These are phyloP conservation scores for Fusarium nelsonii DNA, from an alignment of 2,329 filamentous ascomycete species.

Conservation along the genomic window DNA sequence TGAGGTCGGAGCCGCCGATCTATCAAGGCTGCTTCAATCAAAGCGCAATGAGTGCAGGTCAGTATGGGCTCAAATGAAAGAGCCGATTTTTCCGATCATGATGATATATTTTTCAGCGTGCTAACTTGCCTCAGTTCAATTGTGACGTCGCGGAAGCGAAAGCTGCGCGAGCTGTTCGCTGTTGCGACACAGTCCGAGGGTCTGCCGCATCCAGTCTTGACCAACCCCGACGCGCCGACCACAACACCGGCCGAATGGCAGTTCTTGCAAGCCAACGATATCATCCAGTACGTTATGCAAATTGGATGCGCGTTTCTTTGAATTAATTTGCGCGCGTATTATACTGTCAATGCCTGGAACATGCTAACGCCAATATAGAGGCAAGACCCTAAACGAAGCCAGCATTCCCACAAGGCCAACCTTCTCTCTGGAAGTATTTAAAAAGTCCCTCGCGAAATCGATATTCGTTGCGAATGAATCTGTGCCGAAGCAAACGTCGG, in stretches of 20 bases:
- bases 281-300: constrained; percentile 67
- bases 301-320: constrained; percentile 34
- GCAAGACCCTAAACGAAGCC: constrained; percentile 63
- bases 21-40: constrained; percentile 74
- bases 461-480: constrained; percentile 38
- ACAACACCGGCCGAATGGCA: constrained; percentile 65
- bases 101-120: constrained; percentile 59
- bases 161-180: constrained; percentile 87
- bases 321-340: constrained; percentile 36
- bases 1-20: constrained; percentile 76
- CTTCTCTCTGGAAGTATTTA: constrained; percentile 59
- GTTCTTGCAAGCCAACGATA: constrained; percentile 69
- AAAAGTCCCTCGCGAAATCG: constrained; percentile 54
- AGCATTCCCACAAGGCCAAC: constrained; percentile 64
- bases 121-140: constrained; percentile 70
- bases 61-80: constrained; percentile 60
- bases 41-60: constrained; percentile 73
- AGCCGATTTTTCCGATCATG: constrained; percentile 63
- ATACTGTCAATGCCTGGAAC: constrained; percentile 21
- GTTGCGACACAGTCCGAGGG: constrained; percentile 78
- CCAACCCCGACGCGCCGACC: constrained; percentile 68
- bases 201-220: constrained; percentile 70
- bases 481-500: constrained; percentile 18
- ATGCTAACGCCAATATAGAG: constrained; percentile 49
- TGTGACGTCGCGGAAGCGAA: constrained; percentile 88